Percentiles rank a stretch among this genome's conserved stretches.
These are phyloP conservation scores for Penicillium nordicum DNA, from an alignment of 2,329 filamentous ascomycete species.

Conservation along the genomic window DNA sequence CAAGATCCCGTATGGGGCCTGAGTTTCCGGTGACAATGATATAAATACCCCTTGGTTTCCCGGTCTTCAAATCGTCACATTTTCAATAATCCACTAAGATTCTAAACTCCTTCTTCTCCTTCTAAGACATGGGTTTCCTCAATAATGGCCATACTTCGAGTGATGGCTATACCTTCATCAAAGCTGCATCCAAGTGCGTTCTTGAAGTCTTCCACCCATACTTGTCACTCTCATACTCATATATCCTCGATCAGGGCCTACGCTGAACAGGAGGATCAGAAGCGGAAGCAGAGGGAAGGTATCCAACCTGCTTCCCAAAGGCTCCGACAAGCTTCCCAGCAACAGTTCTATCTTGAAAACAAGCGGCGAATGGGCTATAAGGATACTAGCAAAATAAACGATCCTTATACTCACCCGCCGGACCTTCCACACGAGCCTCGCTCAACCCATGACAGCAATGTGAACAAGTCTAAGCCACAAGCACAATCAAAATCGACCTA, in stretches of 20 bases:
- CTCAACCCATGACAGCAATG: not conserved
- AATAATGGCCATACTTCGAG: conserved; percentile 6
- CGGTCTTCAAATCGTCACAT: not conserved
- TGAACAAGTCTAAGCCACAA: not conserved
- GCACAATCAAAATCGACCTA: not conserved
- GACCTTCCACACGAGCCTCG: not conserved
- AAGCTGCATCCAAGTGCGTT: conserved; percentile 11
- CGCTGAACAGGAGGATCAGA: not conserved
- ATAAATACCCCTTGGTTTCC: not conserved
- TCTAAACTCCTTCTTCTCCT: not conserved
- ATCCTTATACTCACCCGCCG: not conserved
- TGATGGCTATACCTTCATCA: conserved; percentile 8
- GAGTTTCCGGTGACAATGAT: not conserved
- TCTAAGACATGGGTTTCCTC: conserved; percentile 6
- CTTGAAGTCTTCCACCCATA: not conserved
- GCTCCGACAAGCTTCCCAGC: not conserved
- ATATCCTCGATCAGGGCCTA: not conserved
- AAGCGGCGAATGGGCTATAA: not conserved
- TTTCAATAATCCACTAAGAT: not conserved
- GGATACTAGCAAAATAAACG: not conserved
- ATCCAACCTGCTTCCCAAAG: not conserved
- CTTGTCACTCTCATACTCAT: not conserved
- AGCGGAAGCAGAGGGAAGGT: not conserved
- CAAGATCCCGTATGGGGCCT: not conserved
- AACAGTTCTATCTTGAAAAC: not conserved